Evolutionary conservation across 2,329 filamentous ascomycete species (phyloP).

Genomic region (Leptographium radiaticola): DNA sequence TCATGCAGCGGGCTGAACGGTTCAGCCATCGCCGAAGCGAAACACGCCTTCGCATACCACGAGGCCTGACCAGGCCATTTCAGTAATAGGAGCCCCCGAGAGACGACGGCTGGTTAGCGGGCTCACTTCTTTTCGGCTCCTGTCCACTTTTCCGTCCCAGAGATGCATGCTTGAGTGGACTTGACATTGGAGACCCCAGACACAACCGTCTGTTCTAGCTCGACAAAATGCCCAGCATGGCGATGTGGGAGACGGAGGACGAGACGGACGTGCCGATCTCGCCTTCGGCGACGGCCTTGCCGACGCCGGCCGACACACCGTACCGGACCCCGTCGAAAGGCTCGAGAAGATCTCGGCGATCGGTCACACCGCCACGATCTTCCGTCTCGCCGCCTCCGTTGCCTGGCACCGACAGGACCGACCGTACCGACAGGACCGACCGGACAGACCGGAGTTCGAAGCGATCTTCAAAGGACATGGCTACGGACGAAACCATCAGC

Average conservation of each 20-base stretch:
- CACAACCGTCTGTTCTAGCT: neutral
- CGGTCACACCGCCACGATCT: conserved; percentile 48
- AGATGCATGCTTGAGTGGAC: conserved; percentile 6
- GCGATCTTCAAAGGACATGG: conserved; percentile 43
- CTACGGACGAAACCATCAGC: conserved; percentile 54
- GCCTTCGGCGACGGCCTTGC: conserved; percentile 35
- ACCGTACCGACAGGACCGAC: conserved; percentile 26
- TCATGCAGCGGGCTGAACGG: neutral
- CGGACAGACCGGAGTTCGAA: conserved; percentile 32
- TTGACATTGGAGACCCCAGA: neutral
- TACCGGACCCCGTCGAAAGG: conserved; percentile 58
- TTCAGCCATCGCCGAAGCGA: neutral
- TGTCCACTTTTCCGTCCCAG: neutral
- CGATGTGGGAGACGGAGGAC: conserved; percentile 49
- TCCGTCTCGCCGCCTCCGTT: conserved; percentile 46
- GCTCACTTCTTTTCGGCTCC: neutral
- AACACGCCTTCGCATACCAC: neutral
- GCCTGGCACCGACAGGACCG: conserved; percentile 27
- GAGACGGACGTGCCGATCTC: conserved; percentile 43
- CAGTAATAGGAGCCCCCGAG: neutral
- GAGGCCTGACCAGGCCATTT: neutral
- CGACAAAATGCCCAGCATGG: conserved; percentile 26
- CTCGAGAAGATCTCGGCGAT: conserved; percentile 49
- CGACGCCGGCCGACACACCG: conserved; percentile 58
- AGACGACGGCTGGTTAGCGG: too few relatives aligned